Evolutionary conservation across 345 rosid genomes (phyloP), one percentile per base, ranked within the genome.

Genomic region (Gossypium anomalum): DNA sequence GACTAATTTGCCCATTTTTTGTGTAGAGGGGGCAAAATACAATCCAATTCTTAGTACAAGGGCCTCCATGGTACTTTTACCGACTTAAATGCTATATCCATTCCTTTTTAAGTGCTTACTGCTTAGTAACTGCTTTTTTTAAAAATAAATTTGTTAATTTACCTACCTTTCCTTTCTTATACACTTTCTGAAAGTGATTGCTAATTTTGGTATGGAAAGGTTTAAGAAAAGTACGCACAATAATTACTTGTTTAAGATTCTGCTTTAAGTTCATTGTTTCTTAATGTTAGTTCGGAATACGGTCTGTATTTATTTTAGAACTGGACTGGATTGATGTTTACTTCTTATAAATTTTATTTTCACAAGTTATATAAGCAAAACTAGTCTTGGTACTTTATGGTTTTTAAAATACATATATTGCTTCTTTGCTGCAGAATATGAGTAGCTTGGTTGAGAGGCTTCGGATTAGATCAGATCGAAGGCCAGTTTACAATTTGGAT

Each of bases 381-480:
- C 47, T 53, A 52, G 59, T 53, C 60, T 61, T 51, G 29, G 60
- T 60, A 8, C 49, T 64, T 29, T 67, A 5, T 19, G 23, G 72
- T 53, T 22, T 23, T 71, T 41, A 52, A 60, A 41, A 61, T 29
- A 51, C 22, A 22, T 19, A 9, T 41, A 27, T 61, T 75, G 73
- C 72, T 12, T 67, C 70, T 66, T 13, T 76, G 73, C 78, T 82
- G 83, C 88, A 91, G 97, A 86, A 84, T 45, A 96, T 96, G 99
- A 96, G 97, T 85, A 96, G 99, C 86, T 86, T 96, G 82, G 97
- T 87, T 47, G 99, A 96, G 88, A 86, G 98, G 89, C 92, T 96
- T 17, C 94, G 98, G 15, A 86, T 84, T 58, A 79, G 99, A 81
- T 87, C 98, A 45, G 97, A 92, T 65, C 83, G 92, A 77, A 93